Conservation (phyloP, 805 yeast genomes). For the Starmerella sp. region DNA sequence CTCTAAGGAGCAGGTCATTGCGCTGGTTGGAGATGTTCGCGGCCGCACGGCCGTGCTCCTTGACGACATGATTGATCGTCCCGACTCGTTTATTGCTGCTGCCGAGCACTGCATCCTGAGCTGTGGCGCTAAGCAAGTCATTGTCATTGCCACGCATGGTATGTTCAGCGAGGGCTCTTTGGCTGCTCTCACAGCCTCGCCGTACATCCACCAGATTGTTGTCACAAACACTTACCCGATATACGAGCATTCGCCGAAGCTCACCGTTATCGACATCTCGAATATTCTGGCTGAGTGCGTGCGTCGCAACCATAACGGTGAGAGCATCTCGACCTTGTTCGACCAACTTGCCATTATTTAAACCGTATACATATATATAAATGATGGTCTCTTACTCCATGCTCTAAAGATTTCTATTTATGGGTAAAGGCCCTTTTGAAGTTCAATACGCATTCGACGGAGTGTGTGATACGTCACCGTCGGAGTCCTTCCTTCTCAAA, state of each 20-base stretch:
- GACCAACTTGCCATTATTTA: constrained; percentile 58
- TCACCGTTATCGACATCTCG: constrained; percentile 83
- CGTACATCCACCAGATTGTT: constrained; percentile 79
- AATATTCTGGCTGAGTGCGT: constrained; percentile 96
- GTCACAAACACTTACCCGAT: constrained; percentile 96
- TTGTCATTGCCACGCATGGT: constrained; percentile 92
- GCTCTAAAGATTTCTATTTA: no score
- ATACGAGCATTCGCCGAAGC: constrained; percentile 51
- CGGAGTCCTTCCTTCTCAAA: no score
- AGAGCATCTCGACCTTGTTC: constrained; percentile 83
- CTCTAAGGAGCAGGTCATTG: constrained; percentile 69
- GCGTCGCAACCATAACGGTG: constrained; percentile 97
- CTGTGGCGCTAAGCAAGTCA: constrained; percentile 90
- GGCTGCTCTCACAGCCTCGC: constrained; percentile 63
- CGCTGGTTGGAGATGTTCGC: constrained; percentile 91
- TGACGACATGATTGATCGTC: constrained; percentile 96
- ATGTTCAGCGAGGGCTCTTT: constrained; percentile 79
- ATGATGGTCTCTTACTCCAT: no score
- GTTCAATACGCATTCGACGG: no score
- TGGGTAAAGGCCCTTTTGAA: no score
- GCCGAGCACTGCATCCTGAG: constrained; percentile 93
- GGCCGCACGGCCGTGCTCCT: constrained; percentile 84
- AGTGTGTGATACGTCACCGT: no score
- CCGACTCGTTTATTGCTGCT: constrained; percentile 87
- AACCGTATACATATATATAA: neutral